Evolutionary conservation across 73 alveolate species (phyloP), one percentile per base, ranked within the genome.

Genomic region (Stentor coeruleus): DNA sequence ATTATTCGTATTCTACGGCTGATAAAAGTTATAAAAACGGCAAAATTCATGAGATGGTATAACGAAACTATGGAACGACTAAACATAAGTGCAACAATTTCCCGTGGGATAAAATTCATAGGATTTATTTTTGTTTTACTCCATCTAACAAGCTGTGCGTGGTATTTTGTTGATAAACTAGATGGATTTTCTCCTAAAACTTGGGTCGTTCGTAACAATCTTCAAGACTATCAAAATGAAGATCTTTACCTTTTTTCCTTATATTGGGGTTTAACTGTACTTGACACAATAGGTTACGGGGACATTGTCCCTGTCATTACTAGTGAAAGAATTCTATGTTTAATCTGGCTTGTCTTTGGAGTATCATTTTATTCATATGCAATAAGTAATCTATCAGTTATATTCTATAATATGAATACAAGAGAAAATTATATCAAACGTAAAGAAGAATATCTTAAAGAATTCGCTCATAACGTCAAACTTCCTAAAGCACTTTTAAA

Each of bases 281-380:
- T 91, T 74, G 85, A 88, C 26, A 90, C 97, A 1, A 91, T 92
- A 14, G 98, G 98, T 15, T 94, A 92, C 82, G 98, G 98, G n/a
- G 98, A 94, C 38, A 83, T 90, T 3, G 82, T 77, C 38, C 96
- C 98, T 20, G 89, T 84, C 3, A 91, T 95, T 3, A 77, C 93
- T 20, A 81, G 74, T 80, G 98, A 94, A 85, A 89, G 94, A 87
- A 66, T 92, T 26, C 59, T 87, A 49, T 87, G 82, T 59, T 87
- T 92, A 58, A 33, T 92, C 39, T 59, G 82, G 40, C 89, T 90
- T 90, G 35, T 76, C 31, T 33, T 77, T n/a, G 88, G 92, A 6
- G 96, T 83, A 6, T 84, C 88, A 58, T 87, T 87, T 76, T 90
- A 90, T 76, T 81, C 93, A 38, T 87, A 86, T 75, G 83, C 96